Conservation (phyloP, 192 early-diverging fungal species). For the Coemansia sp. region DNA sequence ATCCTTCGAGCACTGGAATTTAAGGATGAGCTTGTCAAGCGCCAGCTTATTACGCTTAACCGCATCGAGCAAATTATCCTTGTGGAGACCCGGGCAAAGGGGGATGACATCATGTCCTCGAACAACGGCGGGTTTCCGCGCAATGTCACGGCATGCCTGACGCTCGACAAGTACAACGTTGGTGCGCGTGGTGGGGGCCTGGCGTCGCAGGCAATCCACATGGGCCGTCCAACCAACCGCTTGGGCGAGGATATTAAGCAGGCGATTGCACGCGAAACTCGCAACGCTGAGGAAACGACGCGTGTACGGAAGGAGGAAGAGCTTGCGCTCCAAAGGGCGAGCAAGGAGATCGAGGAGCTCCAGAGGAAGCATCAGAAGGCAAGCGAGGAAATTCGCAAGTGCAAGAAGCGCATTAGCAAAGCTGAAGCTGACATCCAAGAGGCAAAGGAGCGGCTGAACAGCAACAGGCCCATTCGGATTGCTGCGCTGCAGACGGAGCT, state of each 20-base stretch:
- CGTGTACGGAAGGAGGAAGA: constrained; percentile 18
- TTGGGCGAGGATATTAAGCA: constrained; percentile 59
- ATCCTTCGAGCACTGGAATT: constrained; percentile 66
- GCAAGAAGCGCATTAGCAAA: constrained; percentile 37
- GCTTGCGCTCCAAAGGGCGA: constrained; percentile 19
- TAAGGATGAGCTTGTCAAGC: constrained; percentile 71
- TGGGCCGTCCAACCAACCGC: constrained; percentile 49
- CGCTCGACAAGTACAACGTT: constrained; percentile 63
- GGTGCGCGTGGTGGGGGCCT: constrained; percentile 58
- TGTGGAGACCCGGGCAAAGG: constrained; percentile 54
- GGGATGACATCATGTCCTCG: constrained; percentile 50
- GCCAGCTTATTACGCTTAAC: constrained; percentile 69
- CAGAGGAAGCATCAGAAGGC: constrained; percentile 30
- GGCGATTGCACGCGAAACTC: constrained; percentile 41
- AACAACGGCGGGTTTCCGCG: constrained; percentile 61
- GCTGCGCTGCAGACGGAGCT: constrained; percentile 61
- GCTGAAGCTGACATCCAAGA: constrained; percentile 46
- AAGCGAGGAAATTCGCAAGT: constrained; percentile 38
- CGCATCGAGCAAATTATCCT: constrained; percentile 73
- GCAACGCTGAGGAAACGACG: constrained; percentile 14
- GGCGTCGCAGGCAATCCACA: constrained; percentile 42
- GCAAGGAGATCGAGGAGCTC: constrained; percentile 46
- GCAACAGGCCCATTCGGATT: constrained; percentile 67
- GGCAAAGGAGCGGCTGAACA: constrained; percentile 58
- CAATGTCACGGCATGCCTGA: constrained; percentile 67